Evolutionary conservation across 805 yeast species (phyloP).

Genomic region (Lachancea mirantina): DNA sequence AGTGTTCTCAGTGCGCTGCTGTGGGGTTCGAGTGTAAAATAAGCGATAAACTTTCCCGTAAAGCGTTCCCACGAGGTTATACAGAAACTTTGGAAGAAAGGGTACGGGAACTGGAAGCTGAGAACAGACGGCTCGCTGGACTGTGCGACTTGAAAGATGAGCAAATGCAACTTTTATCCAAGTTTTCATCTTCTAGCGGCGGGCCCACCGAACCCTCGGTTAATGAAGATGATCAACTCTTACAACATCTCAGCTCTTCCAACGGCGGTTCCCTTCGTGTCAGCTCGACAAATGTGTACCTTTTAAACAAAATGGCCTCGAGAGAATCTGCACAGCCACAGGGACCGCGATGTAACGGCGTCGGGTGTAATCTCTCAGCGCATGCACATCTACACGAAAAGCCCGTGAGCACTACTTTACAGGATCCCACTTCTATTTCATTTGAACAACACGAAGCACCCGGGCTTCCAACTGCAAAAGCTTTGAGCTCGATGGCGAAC

Average conservation of each 20-base stretch:
- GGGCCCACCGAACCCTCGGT: slow-evolving; percentile 9
- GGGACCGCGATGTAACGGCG: slow-evolving; percentile 4
- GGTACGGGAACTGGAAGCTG: slow-evolving; percentile 77
- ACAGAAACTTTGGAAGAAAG: slow-evolving; percentile 86
- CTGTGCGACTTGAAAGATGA: slow-evolving; percentile 27
- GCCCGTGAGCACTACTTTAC: slow-evolving; percentile 24
- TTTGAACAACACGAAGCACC: slow-evolving; percentile 68
- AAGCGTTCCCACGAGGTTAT: slow-evolving; percentile 88
- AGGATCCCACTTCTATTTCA: slow-evolving; percentile 33
- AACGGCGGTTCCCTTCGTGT: slow-evolving; percentile 21
- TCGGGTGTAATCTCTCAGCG: slow-evolving; percentile 7
- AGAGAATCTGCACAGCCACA: not conserved
- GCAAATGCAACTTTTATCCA: slow-evolving; percentile 20
- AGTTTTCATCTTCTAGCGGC: slow-evolving; percentile 12
- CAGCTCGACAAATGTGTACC: slow-evolving; percentile 31
- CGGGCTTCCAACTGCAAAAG: slow-evolving; percentile 63
- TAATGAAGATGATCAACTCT: slow-evolving; percentile 17
- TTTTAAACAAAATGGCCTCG: slow-evolving; percentile 25
- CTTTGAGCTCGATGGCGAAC: slow-evolving; percentile 50
- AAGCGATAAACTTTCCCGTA: slow-evolving; percentile 76
- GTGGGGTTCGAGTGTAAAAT: slow-evolving; percentile 86
- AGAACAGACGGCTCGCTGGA: slow-evolving; percentile 62
- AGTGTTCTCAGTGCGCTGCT: slow-evolving; percentile 73
- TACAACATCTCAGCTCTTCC: slow-evolving; percentile 18
- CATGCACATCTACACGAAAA: slow-evolving; percentile 16